phyloP scores from a whole-genome alignment of 2,329 filamentous ascomycete genomes.

The Botrytis medusae region DNA sequence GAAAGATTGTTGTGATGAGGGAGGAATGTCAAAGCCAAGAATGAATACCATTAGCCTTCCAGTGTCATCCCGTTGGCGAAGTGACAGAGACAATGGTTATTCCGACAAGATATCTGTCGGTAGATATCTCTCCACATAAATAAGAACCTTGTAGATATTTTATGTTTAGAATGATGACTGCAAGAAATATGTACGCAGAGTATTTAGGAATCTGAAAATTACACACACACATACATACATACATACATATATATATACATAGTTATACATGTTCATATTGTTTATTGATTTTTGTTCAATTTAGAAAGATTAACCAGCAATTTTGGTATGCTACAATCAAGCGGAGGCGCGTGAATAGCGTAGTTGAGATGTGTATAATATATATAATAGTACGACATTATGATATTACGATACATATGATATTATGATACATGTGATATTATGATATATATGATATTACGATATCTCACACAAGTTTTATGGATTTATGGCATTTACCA shows the following conservation, averaged over 20 bases:
- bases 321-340: no score
- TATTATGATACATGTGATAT: no score
- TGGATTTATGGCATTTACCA: background rate
- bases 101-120: background rate
- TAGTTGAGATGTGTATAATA: no score
- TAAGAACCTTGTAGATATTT: background rate
- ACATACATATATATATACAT: no score
- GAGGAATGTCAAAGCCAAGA: background rate
- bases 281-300: background rate
- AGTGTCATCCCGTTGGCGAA: background rate
- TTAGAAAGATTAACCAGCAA: background rate
- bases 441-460: no score
- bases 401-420: no score
- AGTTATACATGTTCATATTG: no score
- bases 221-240: no score
- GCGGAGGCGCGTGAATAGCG: no score
- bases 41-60: background rate
- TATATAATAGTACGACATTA: no score
- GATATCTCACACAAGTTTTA: background rate
- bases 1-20: background rate
- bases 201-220: no score
- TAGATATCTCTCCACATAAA: background rate
- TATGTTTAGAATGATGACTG: background rate
- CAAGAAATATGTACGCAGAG: background rate
- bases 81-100: background rate